Percentiles rank a stretch among this genome's conserved stretches.
phyloP scores from a whole-genome alignment of 345 rosid genomes.

The Excoecaria agallocha region DNA sequence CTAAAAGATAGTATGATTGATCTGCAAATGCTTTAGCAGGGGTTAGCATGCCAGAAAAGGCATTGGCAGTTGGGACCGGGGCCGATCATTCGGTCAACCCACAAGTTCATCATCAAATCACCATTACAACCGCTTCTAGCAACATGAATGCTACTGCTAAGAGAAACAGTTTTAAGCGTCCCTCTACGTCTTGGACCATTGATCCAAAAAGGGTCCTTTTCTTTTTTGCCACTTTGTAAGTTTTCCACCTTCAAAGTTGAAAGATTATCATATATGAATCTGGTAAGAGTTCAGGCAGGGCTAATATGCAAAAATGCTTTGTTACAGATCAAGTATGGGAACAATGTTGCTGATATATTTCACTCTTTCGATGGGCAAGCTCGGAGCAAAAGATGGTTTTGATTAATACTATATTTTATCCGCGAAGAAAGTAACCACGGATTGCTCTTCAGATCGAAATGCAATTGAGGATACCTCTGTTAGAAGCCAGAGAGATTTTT shows the following conservation, averaged over 20 bases:
- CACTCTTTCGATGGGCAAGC: constrained; percentile 64
- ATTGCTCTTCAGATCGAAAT: constrained; percentile 19
- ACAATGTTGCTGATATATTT: constrained; percentile 85
- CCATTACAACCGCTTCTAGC: constrained; percentile 55
- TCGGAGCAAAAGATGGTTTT: constrained; percentile 33
- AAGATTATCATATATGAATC: background rate
- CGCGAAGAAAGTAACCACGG: background rate
- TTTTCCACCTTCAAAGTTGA: constrained; percentile 9
- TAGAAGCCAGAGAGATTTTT: constrained; percentile 7
- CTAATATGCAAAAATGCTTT: background rate
- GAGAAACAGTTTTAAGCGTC: constrained; percentile 70
- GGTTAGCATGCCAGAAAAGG: constrained; percentile 57
- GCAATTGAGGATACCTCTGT: constrained; percentile 14
- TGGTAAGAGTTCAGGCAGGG: too few species aligned
- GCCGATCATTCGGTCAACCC: constrained; percentile 36
- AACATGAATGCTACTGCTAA: constrained; percentile 34
- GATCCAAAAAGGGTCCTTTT: constrained; percentile 88
- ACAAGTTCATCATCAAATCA: constrained; percentile 72
- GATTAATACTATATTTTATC: constrained; percentile 30
- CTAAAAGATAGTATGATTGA: constrained; percentile 9
- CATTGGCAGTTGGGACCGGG: constrained; percentile 29
- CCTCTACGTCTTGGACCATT: constrained; percentile 51
- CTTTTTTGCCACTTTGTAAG: constrained; percentile 89
- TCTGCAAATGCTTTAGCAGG: constrained; percentile 31
- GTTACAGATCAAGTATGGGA: constrained; percentile 88